Percentiles rank a stretch among this genome's conserved stretches.
Conservation (phyloP, 257 asterid genomes). For the Cinchona pubescens region DNA sequence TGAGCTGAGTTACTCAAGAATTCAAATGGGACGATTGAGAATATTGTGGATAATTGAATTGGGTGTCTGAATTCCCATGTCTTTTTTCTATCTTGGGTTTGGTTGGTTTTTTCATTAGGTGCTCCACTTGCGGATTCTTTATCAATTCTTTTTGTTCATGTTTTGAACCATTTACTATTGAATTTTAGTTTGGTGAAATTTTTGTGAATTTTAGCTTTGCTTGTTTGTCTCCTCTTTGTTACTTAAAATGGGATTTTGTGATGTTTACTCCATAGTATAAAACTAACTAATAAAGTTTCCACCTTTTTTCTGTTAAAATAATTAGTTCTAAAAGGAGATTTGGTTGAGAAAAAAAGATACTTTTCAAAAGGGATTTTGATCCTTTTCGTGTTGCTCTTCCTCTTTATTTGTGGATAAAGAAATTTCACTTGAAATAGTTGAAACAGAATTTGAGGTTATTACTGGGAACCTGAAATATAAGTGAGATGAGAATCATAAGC, state of each 20-base stretch:
- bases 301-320: conserved; percentile 19
- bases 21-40: conserved; percentile 5
- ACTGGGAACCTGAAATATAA: too few relatives aligned
- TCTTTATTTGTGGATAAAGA: too few relatives aligned
- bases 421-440: conserved; percentile 5
- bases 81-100: not conserved
- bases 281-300: conserved; percentile 41
- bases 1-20: conserved; percentile 11
- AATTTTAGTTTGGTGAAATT: too few relatives aligned
- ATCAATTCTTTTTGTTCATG: not conserved
- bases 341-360: conserved; percentile 6
- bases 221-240: too few relatives aligned
- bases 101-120: conserved; percentile 12
- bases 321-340: conserved; percentile 1
- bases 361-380: not conserved
- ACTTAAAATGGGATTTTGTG: too few relatives aligned
- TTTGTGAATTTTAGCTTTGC: too few relatives aligned
- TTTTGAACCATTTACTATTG: not conserved
- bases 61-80: conserved; percentile 17
- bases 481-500: conserved; percentile 10
- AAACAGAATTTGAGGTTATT: not conserved
- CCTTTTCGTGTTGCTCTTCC: not conserved
- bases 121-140: conserved; percentile 13
- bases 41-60: conserved; percentile 4
- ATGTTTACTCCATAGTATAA: conserved; percentile 54